Base-by-base conservation (phyloP, 2,329 filamentous ascomycete species). In the Monilinia fructicola region DNA sequence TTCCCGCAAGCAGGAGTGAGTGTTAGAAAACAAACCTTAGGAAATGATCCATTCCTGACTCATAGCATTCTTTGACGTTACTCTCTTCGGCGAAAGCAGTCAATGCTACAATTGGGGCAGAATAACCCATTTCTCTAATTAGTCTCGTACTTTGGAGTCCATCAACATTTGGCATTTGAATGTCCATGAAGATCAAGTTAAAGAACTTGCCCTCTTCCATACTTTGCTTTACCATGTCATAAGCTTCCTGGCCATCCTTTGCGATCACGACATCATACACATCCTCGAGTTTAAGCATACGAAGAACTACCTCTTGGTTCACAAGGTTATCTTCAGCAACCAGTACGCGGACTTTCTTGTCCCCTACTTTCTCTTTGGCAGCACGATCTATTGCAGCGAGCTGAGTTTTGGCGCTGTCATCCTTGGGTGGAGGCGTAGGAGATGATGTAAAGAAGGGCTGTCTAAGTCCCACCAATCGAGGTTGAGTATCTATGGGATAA, bases 171-270 rank as follows among this genome's bases (percentile, higher is more conserved):
- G 93, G 93, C 93, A 97, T 97, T 73, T 87, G 92, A 10, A 97
- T 90, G 73, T 97, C 93, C 93, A 97, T 97, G 75, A 97, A 95
- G 69, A 97, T 94, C 35, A 97, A 82, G 72, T 96, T 92, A 75
- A 94, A 97, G 2, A 85, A 84, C 65, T 85, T 82, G 63, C 88
- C 84, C 38, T 84, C 84, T 60, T 88, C 86, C 90, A 96, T 95
- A 70, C 88, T 90, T 21, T 87, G 87, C 76, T 92, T 93, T 71
- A 97, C 93, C 38, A 90, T 82, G 69, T 97, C 92, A 67, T 93
- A 91, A 0, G 93, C 93, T 78, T 97, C 91, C 77, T 96, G 91
- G 0, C 90, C 90, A 73, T 92, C 90, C 75, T 92, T 91, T 63
- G 93, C 93, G 61, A 97, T 89, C 0, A 91, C 94, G 21, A 97